Evolutionary conservation across 2,329 filamentous ascomycete genomes (phyloP).

Genomic region (Fusarium oligoseptatum): DNA sequence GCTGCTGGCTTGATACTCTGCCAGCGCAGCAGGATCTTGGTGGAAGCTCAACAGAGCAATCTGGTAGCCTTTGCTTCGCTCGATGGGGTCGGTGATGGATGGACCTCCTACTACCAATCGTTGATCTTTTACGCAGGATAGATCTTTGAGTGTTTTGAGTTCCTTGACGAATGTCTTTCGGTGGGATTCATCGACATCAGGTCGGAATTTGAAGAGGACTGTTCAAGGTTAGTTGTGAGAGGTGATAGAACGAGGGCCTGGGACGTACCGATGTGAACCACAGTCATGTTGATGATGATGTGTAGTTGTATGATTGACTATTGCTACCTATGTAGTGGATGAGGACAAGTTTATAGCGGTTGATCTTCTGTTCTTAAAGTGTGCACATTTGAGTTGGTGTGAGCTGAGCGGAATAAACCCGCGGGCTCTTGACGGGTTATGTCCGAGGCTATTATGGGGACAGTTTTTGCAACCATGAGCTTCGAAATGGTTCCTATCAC

Average conservation of each 20-base stretch:
- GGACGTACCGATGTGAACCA: slow-evolving; percentile 52
- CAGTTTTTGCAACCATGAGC: not conserved
- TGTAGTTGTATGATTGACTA: no score
- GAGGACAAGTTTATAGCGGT: not conserved
- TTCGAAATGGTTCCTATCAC: not conserved
- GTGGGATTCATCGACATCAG: slow-evolving; percentile 57
- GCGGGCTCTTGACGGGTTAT: not conserved
- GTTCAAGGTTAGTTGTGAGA: not conserved
- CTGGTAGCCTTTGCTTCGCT: slow-evolving; percentile 66
- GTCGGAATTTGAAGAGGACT: slow-evolving; percentile 65
- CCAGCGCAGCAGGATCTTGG: slow-evolving; percentile 58
- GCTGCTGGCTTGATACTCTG: slow-evolving; percentile 64
- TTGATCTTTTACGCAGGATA: slow-evolving; percentile 63
- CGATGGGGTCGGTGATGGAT: slow-evolving; percentile 64
- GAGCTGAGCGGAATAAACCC: not conserved
- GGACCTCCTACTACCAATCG: slow-evolving; percentile 65
- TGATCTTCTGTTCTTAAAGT: not conserved
- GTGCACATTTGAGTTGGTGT: not conserved
- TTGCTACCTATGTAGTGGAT: no score
- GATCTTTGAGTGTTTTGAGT: slow-evolving; percentile 61
- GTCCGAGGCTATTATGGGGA: not conserved
- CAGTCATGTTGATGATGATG: slow-evolving; percentile 45
- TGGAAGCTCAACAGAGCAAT: slow-evolving; percentile 67
- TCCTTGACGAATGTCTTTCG: slow-evolving; percentile 60
- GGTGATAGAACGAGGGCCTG: no score